A percentile compares a stretch with the other conserved stretches of the same genome.
Conservation (phyloP, 225 moss, liverwort and hornwort genomes). For the Polytrichum commune region DNA sequence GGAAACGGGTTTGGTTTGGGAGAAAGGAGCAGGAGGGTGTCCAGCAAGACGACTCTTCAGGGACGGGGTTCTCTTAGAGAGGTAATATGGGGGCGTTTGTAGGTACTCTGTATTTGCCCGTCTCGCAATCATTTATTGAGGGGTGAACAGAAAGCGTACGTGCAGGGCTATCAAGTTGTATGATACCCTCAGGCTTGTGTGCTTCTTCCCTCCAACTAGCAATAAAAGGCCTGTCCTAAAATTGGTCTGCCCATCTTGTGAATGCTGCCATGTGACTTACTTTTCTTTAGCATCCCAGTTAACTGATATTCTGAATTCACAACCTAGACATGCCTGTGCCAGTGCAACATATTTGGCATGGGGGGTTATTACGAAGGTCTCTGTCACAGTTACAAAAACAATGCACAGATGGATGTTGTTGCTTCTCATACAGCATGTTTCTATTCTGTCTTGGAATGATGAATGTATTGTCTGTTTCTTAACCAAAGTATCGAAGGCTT, state of each 20-base stretch:
- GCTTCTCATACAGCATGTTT: too few species aligned
- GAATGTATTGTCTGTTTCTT: too few species aligned
- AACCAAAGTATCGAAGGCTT: too few species aligned
- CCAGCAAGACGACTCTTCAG: conserved; percentile 35
- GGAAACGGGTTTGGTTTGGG: conserved; percentile 24
- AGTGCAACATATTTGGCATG: too few species aligned
- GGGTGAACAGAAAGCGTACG: conserved; percentile 35
- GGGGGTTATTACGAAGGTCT: too few species aligned
- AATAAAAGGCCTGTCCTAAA: conserved; percentile 56
- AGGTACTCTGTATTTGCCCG: conserved; percentile 28
- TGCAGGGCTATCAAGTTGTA: conserved; percentile 9
- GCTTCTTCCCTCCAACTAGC: conserved; percentile 37
- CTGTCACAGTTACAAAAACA: too few species aligned
- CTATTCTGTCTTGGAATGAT: too few species aligned
- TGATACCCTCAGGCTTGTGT: conserved; percentile 19
- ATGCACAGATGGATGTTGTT: too few species aligned
- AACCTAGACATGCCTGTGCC: too few species aligned
- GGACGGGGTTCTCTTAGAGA: conserved; percentile 20
- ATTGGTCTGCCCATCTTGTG: not conserved
- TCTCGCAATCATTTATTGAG: conserved; percentile 56
- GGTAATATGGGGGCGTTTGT: conserved; percentile 19
- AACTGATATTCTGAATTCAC: too few species aligned
- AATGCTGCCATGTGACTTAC: not conserved
- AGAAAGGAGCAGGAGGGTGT: conserved; percentile 49
- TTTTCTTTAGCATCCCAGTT: too few species aligned